These are phyloP conservation scores for Arctium lappa DNA, from an alignment of 129 eudicot genomes.

Conservation along the genomic window DNA sequence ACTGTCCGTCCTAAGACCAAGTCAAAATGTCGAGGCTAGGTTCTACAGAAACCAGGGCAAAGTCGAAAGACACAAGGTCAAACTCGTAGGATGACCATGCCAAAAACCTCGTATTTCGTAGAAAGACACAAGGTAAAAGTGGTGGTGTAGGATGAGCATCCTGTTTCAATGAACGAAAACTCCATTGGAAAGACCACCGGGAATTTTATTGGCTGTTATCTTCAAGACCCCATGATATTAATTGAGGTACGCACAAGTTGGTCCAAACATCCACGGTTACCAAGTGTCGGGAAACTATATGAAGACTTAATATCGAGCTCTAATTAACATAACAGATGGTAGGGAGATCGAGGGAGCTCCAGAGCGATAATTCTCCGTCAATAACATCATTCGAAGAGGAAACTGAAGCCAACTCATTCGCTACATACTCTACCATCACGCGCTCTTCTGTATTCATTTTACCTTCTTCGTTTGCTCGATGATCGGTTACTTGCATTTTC, in stretches of 20 bases:
- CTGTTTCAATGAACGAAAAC: background rate
- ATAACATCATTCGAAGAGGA: constrained; percentile 2
- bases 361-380: constrained; percentile 42
- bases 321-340: constrained; percentile 50
- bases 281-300: background rate
- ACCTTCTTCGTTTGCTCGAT: constrained; percentile 27
- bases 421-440: background rate
- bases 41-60: background rate
- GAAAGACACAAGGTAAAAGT: no score
- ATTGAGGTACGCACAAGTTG: background rate
- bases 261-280: background rate
- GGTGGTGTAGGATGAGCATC: background rate
- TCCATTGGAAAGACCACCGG: background rate
- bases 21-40: background rate
- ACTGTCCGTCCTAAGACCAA: background rate
- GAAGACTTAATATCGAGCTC: background rate
- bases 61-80: background rate
- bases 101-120: background rate
- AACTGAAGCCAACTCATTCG: constrained; percentile 8
- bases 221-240: background rate
- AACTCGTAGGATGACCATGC: background rate
- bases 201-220: background rate
- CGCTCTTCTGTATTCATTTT: constrained; percentile 13
- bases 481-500: constrained; percentile 30
- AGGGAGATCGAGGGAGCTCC: constrained; percentile 64